Conservation (phyloP, 306 rosid species). For the Vicia faba region DNA sequence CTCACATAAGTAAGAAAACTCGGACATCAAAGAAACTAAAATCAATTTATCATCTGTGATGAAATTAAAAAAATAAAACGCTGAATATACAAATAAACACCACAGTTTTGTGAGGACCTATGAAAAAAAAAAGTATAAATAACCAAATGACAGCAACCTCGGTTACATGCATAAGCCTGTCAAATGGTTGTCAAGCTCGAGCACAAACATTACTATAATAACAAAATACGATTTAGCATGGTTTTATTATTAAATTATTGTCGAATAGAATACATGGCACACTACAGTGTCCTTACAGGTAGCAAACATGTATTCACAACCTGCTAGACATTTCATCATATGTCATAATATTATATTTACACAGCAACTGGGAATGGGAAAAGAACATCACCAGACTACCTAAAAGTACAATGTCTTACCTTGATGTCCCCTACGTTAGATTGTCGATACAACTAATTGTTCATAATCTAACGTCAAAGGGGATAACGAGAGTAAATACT, state of each 20-base stretch:
- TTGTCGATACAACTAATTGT: slow-evolving; percentile 32
- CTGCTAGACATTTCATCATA: slow-evolving; percentile 47
- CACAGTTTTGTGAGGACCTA: neutral
- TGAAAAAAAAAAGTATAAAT: neutral
- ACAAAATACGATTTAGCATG: slow-evolving; percentile 34
- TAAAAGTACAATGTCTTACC: slow-evolving; percentile 48
- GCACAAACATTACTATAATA: slow-evolving; percentile 13
- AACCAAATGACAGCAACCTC: slow-evolving; percentile 9
- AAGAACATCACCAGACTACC: slow-evolving; percentile 57
- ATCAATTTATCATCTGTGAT: neutral
- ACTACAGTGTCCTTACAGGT: slow-evolving; percentile 55
- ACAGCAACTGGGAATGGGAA: slow-evolving; percentile 25
- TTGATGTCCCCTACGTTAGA: slow-evolving; percentile 40
- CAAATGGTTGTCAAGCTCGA: slow-evolving; percentile 7
- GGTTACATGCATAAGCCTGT: neutral
- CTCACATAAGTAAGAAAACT: neutral
- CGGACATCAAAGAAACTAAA: neutral
- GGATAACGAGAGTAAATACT: slow-evolving; percentile 42
- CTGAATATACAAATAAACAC: neutral
- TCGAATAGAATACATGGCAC: slow-evolving; percentile 53
- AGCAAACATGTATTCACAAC: slow-evolving; percentile 53
- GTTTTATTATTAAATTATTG: slow-evolving; percentile 49
- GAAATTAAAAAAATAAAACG: neutral
- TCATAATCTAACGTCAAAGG: slow-evolving; percentile 42
- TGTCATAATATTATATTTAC: slow-evolving; percentile 74